These are phyloP conservation scores for Prunus dulcis DNA, from an alignment of 306 rosid species.

Conservation along the genomic window DNA sequence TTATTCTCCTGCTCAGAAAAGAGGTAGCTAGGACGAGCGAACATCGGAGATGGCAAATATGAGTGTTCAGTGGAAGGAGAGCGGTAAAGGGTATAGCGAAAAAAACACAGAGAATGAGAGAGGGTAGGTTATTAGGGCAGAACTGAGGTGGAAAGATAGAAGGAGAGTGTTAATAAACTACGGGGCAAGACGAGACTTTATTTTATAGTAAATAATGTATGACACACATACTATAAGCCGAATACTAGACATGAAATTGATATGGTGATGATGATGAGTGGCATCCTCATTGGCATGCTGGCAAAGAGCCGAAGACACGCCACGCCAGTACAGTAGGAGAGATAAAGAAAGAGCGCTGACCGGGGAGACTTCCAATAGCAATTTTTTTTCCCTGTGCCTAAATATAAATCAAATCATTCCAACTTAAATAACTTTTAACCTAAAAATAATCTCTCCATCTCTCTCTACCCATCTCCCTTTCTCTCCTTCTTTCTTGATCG, in stretches of 20 bases:
- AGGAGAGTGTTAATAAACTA: too few relatives aligned
- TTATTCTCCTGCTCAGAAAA: too few relatives aligned
- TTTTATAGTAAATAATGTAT: too few relatives aligned
- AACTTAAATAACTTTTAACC: neutral
- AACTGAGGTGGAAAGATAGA: too few relatives aligned
- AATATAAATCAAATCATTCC: neutral
- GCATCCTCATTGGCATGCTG: neutral
- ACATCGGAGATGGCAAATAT: too few relatives aligned
- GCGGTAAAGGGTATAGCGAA: too few relatives aligned
- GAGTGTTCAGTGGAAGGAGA: too few relatives aligned
- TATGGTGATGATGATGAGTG: neutral
- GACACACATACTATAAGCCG: neutral
- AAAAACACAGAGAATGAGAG: too few relatives aligned
- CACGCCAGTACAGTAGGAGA: neutral
- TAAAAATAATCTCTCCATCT: neutral
- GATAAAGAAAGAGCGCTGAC: slow-evolving; percentile 4
- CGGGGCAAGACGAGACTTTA: too few relatives aligned
- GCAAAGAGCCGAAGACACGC: neutral
- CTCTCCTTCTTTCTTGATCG: slow-evolving; percentile 6
- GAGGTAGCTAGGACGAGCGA: too few relatives aligned
- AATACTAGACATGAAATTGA: neutral
- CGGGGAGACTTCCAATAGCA: neutral
- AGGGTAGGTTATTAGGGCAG: too few relatives aligned
- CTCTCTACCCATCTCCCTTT: neutral
- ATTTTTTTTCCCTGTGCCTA: neutral